Base-by-base conservation (phyloP, 2,329 filamentous ascomycete genomes). In the Paraphoma sp. region DNA sequence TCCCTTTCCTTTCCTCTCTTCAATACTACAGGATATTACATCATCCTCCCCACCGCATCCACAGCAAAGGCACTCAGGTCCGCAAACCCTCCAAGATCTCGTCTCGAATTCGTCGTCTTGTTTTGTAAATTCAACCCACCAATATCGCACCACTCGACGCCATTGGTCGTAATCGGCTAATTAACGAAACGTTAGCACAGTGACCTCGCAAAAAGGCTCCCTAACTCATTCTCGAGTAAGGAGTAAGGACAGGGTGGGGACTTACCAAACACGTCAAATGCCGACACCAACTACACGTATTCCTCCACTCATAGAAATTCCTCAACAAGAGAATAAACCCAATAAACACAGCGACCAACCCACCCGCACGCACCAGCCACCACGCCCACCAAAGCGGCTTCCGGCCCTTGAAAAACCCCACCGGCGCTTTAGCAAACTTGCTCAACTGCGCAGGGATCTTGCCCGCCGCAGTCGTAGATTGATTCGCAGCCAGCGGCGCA, bases 381-480 rank as follows among this genome's bases (percentile, higher is more conserved):
- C 95, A 99, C 6, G 82, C 90, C 95, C 95, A 99, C 95, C 95
- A 99, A 7, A 97, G 83, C 18, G 91, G 90, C 75, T 96, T 97
- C 16, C 95, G 86, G 17, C 92, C 92, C 75, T 93, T 94, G 81
- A 98, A 98, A 78, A 97, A 97, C 6, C 87, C 88, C 0, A 86
- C 62, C 0, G 84, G 83, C 51, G 80, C 71, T 60, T 81, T 82
- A 23, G 79, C 71, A 62, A 86, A 84, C 14, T 69, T 75, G 11
- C 71, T 69, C 1, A 83, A 56, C 6, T 69, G 33, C 14, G 33
- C 33, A 3, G 33, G 33, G 14, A 36, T 73, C 28, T 49, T 23
- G 23, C 23, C 45, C 1, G 56, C 28, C 2, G 62, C 50, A n/a
- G 59, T 56, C 14, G 38, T 51, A 11, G 40, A 49, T 9, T 57